Percentiles rank a stretch among this genome's conserved stretches.
Evolutionary conservation across 306 rosid species (phyloP).

Genomic region (Cicer cuneatum): DNA sequence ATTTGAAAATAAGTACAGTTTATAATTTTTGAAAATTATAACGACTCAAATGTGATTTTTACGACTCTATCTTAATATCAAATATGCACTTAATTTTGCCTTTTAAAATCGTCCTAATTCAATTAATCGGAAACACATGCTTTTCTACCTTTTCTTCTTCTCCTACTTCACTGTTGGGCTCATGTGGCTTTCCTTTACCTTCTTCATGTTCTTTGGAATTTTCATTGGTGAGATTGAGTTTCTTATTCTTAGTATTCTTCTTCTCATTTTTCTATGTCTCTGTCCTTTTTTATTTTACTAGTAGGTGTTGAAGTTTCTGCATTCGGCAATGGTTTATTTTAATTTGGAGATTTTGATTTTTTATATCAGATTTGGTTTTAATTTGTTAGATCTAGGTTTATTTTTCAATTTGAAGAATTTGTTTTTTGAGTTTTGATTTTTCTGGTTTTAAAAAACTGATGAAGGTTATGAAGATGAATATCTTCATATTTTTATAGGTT

Average conservation of each 20-base stretch:
- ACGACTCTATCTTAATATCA: no score
- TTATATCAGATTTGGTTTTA: no score
- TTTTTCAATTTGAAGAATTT: no score
- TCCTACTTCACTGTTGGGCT: slow-evolving; percentile 40
- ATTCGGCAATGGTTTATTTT: not conserved
- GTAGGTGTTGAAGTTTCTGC: slow-evolving; percentile 41
- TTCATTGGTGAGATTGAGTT: slow-evolving; percentile 52
- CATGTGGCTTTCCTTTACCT: slow-evolving; percentile 15
- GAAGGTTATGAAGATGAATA: no score
- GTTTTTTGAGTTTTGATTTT: no score
- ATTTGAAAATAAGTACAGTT: no score
- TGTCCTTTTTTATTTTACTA: slow-evolving; percentile 31
- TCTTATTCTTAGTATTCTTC: slow-evolving; percentile 39
- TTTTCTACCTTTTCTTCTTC: slow-evolving; percentile 54
- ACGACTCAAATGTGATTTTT: no score
- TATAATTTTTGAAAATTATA: no score
- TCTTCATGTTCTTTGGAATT: slow-evolving; percentile 32
- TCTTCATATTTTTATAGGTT: no score
- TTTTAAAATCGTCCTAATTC: slow-evolving; percentile 65
- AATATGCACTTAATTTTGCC: slow-evolving; percentile 46
- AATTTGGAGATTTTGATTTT: no score
- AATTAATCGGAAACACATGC: slow-evolving; percentile 72
- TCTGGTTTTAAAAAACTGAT: no score
- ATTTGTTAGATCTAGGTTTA: no score
- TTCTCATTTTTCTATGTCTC: not conserved